Evolutionary conservation across 2,329 filamentous ascomycete genomes (phyloP).

Genomic region (Aspergillus quadrilineatus): DNA sequence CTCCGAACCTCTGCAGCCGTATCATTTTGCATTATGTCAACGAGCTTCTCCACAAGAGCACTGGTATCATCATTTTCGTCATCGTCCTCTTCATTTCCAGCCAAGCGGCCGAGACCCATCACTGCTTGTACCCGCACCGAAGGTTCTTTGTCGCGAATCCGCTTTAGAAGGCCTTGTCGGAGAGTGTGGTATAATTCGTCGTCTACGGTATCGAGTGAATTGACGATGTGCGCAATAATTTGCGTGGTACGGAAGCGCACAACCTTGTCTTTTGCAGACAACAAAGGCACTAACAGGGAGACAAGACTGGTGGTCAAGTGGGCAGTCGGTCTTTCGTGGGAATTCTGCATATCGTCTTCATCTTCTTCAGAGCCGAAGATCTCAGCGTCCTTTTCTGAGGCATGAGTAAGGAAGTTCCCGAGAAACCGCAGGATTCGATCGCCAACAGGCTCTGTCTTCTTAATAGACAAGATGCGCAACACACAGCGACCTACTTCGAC

Average conservation of each 20-base stretch:
- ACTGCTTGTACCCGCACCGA: conserved; percentile 91
- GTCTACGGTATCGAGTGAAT: conserved; percentile 87
- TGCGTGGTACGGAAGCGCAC: conserved; percentile 89
- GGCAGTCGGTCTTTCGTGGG: conserved; percentile 80
- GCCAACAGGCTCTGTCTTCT: conserved; percentile 86
- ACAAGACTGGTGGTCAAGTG: conserved; percentile 75
- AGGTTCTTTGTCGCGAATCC: conserved; percentile 90
- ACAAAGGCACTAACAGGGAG: conserved; percentile 69
- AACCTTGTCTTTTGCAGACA: conserved; percentile 86
- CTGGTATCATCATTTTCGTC: conserved; percentile 66
- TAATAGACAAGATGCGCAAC: conserved; percentile 76
- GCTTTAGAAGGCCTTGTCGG: conserved; percentile 73
- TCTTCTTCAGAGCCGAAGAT: conserved; percentile 61
- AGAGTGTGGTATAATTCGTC: conserved; percentile 85
- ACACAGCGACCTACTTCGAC: conserved; percentile 80
- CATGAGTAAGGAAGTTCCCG: conserved; percentile 77
- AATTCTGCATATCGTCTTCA: conserved; percentile 65
- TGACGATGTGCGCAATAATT: conserved; percentile 85
- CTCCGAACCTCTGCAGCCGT: conserved; percentile 89
- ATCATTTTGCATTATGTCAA: conserved; percentile 89
- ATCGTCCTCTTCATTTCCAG: conserved; percentile 67
- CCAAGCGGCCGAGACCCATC: conserved; percentile 80
- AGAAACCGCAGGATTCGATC: conserved; percentile 84
- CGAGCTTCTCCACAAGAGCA: conserved; percentile 74
- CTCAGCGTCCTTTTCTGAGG: conserved; percentile 66